Conservation (phyloP, 169 alveolate species). For the Eimeria mitis region DNA sequence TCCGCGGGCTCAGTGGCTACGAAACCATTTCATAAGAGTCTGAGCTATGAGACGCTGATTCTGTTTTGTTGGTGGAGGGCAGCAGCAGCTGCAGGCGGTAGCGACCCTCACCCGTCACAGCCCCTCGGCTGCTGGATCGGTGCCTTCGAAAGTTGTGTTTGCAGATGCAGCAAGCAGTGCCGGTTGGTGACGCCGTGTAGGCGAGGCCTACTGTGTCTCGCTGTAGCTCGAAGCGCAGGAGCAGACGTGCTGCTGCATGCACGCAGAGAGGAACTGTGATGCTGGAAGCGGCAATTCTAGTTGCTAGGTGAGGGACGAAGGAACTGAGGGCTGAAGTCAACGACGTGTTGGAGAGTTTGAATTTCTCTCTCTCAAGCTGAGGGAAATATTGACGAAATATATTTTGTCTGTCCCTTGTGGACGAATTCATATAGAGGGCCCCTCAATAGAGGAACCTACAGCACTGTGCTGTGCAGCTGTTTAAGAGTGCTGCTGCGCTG, state of each 20-base stretch:
- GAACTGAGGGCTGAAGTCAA: not conserved
- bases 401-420: not conserved
- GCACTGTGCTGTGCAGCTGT: not conserved
- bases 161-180: not conserved
- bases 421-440: not conserved
- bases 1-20: constrained; percentile 37
- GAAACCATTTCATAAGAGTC: constrained; percentile 10
- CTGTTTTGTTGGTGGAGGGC: not conserved
- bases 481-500: not conserved
- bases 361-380: not conserved
- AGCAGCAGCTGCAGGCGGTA: not conserved
- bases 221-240: not conserved
- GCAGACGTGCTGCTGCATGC: not conserved
- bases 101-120: too few species aligned
- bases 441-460: not conserved
- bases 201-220: not conserved
- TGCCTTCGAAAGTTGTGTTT: not conserved
- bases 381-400: not conserved
- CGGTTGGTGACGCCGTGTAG: not conserved
- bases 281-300: not conserved
- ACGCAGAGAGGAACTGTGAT: not conserved
- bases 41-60: not conserved
- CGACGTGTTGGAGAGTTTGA: not conserved
- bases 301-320: not conserved
- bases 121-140: not conserved